Percentiles rank a stretch among this genome's conserved stretches.
phyloP scores from a whole-genome alignment of 2,329 filamentous ascomycete species.

The Davidsoniella virescens region DNA sequence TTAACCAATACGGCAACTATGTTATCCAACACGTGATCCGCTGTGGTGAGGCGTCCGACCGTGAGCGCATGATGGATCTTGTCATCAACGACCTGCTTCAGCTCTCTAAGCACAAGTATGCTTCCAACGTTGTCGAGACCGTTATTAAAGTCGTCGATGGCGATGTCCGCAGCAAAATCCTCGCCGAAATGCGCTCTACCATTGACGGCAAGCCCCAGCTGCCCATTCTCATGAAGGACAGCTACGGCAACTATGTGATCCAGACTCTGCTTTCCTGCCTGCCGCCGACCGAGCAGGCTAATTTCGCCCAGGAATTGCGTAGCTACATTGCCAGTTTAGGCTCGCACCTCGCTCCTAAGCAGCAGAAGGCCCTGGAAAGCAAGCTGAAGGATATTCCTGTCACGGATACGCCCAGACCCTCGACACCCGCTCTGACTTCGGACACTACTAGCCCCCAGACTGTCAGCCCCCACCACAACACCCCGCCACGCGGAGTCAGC shows the following conservation, averaged over 20 bases:
- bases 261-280: conserved; percentile 63
- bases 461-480: conserved; percentile 37
- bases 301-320: conserved; percentile 47
- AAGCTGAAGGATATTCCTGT: conserved; percentile 13
- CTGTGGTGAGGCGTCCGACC: conserved; percentile 58
- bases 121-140: conserved; percentile 93
- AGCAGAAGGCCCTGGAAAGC: conserved; percentile 28
- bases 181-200: neutral
- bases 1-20: conserved; percentile 89
- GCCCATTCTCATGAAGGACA: conserved; percentile 67
- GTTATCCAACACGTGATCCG: conserved; percentile 85
- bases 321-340: conserved; percentile 45
- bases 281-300: conserved; percentile 39
- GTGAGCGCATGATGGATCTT: conserved; percentile 52
- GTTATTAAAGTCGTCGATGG: conserved; percentile 45
- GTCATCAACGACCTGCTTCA: conserved; percentile 56
- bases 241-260: conserved; percentile 91
- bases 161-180: neutral
- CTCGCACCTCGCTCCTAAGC: conserved; percentile 48
- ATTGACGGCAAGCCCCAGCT: conserved; percentile 54
- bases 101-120: conserved; percentile 88
- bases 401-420: conserved; percentile 22
- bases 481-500: conserved; percentile 36
- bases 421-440: conserved; percentile 51
- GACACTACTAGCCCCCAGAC: conserved; percentile 43